Percentiles rank a stretch among this genome's conserved stretches.
Evolutionary conservation across 2,329 filamentous ascomycete genomes (phyloP).

Genomic region (Trichophaea hybrida): DNA sequence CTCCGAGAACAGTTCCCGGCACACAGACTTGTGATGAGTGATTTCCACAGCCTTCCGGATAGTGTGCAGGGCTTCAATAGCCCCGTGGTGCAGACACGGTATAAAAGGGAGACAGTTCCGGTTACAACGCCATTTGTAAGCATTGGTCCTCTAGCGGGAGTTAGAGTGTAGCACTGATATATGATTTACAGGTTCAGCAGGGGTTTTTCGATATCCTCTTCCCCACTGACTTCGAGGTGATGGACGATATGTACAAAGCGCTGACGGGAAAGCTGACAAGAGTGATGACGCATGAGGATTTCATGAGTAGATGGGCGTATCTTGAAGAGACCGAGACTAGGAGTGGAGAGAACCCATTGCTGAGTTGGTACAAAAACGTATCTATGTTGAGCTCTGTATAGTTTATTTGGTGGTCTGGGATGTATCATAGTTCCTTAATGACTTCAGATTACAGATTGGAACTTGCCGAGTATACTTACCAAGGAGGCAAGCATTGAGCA

Average conservation of each 20-base stretch:
- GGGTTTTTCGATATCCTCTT: constrained; percentile 99
- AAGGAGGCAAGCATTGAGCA: too few species aligned
- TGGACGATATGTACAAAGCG: constrained; percentile 82
- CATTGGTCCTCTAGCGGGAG: background rate
- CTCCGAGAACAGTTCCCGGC: constrained; percentile 76
- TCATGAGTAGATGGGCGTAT: constrained; percentile 78
- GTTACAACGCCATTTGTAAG: constrained; percentile 79
- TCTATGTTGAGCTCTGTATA: constrained; percentile 23
- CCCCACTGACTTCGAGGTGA: constrained; percentile 82
- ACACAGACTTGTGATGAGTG: constrained; percentile 75
- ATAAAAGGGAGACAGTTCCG: constrained; percentile 70
- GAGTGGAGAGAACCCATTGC: constrained; percentile 82
- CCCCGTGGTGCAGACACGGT: constrained; percentile 91
- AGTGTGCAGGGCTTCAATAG: constrained; percentile 73
- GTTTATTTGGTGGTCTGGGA: background rate
- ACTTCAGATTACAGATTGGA: background rate
- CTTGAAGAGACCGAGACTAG: constrained; percentile 76
- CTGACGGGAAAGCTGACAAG: constrained; percentile 84
- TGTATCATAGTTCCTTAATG: background rate
- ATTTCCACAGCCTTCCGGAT: constrained; percentile 78
- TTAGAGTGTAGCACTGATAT: background rate
- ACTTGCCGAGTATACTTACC: too few species aligned
- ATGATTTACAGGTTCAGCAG: constrained; percentile 60
- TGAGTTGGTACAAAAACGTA: constrained; percentile 91
- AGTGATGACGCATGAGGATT: constrained; percentile 76